phyloP scores from a whole-genome alignment of 2,329 filamentous ascomycete species.

The Neonectria hederae region DNA sequence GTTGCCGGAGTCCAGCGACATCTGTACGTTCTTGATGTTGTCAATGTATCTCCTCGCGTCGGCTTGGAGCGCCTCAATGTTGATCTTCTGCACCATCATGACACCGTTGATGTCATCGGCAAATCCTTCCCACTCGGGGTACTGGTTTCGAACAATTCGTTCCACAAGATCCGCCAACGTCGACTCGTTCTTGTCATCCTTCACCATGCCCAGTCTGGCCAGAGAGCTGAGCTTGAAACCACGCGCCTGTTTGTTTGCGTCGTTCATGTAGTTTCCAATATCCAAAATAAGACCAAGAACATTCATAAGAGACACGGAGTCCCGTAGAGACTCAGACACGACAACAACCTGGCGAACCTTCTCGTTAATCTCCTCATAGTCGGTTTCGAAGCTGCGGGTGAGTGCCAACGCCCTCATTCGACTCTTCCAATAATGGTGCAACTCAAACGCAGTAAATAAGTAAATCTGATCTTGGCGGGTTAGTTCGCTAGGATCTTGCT shows the following conservation, averaged over 20 bases:
- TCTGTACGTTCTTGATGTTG: slow-evolving; percentile 93
- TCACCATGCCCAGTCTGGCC: slow-evolving; percentile 93
- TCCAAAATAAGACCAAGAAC: slow-evolving; percentile 95
- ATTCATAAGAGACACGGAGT: slow-evolving; percentile 94
- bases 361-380: slow-evolving; percentile 90
- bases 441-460: slow-evolving; percentile 89
- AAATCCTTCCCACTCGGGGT: slow-evolving; percentile 94
- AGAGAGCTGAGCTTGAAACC: slow-evolving; percentile 98
- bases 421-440: slow-evolving; percentile 98
- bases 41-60: slow-evolving; percentile 94
- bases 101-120: slow-evolving; percentile 85
- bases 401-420: slow-evolving; percentile 91
- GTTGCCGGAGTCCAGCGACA: slow-evolving; percentile 90
- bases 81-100: slow-evolving; percentile 84
- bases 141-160: slow-evolving; percentile 94
- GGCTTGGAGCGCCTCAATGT: slow-evolving; percentile 87
- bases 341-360: slow-evolving; percentile 87
- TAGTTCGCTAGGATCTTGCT: slow-evolving; percentile 87
- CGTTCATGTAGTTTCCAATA: slow-evolving; percentile 99
- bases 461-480: slow-evolving; percentile 97
- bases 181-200: slow-evolving; percentile 98
- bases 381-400: slow-evolving; percentile 82
- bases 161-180: slow-evolving; percentile 96
- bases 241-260: slow-evolving; percentile 96
- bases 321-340: slow-evolving; percentile 88